These are phyloP conservation scores for Eucommia ulmoides DNA, from an alignment of 257 asterid species.

Conservation along the genomic window DNA sequence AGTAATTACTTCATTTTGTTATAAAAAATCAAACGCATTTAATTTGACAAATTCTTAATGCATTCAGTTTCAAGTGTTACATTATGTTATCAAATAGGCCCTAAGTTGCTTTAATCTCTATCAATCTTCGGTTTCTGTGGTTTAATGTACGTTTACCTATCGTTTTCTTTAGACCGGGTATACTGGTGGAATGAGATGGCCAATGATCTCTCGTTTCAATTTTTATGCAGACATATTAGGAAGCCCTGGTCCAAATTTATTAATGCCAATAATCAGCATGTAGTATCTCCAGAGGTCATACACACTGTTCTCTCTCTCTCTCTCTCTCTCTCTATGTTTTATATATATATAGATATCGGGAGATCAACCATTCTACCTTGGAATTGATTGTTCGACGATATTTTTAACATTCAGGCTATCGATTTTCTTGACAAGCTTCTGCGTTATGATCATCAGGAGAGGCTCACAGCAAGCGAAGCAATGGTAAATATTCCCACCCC, in stretches of 20 bases:
- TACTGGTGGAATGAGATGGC: too few species aligned
- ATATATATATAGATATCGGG: neutral
- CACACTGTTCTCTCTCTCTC: neutral
- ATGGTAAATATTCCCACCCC: too few species aligned
- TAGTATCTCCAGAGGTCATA: slow-evolving; percentile 80
- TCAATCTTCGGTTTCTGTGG: slow-evolving; percentile 4
- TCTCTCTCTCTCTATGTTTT: neutral
- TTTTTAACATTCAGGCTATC: slow-evolving; percentile 32
- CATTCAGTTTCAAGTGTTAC: too few species aligned
- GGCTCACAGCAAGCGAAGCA: slow-evolving; percentile 92
- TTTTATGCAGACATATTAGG: slow-evolving; percentile 64
- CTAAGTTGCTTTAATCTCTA: neutral
- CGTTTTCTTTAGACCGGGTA: too few species aligned
- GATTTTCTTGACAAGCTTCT: slow-evolving; percentile 93
- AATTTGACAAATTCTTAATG: too few species aligned
- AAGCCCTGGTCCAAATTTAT: slow-evolving; percentile 89
- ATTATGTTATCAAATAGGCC: neutral
- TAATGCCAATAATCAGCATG: slow-evolving; percentile 77
- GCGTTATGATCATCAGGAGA: slow-evolving; percentile 87
- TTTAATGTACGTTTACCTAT: too few species aligned
- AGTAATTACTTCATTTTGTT: too few species aligned
- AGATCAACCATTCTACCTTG: neutral
- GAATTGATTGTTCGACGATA: neutral
- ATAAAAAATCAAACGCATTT: too few species aligned
- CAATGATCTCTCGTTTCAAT: too few species aligned